Evolutionary conservation across 129 eudicot genomes (phyloP), one percentile per base, ranked within the genome.

Genomic region (Logfia minima): DNA sequence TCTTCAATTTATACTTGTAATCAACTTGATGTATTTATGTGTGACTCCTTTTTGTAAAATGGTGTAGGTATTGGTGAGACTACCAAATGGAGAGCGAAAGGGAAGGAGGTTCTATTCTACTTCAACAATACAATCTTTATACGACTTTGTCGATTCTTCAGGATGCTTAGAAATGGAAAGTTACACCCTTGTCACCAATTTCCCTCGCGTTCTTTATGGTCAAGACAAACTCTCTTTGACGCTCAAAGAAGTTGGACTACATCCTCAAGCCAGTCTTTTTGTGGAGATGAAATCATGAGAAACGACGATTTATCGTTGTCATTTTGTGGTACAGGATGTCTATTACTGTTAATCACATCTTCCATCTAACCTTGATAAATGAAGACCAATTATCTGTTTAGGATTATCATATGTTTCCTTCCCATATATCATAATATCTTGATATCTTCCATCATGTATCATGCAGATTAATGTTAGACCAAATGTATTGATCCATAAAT

Each of bases 241-340:
- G 17, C 83, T 95, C 23, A 80, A 89, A 77, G 91, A 95, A 80
- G 96, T 86, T 32, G 96, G 97, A 65, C 71, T 92, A 55, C 99
- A 95, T 81, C 97, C 99, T 78, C 99, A 95, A 62, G 99, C 96
- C 75, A 95, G 99, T 83, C 96, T 95, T 74, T 95, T 95, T 70
- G 97, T 95, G 77, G 99, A 95, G 76, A 66, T 81, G 71, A 86
- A 86, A 72, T 87, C 85, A 70, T 87, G 83, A 87, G 70, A 31
- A 37, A 7, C 8, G 63, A 16, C 18, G 24, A 59, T 7, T 22
- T 41, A 48, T 48, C 55, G 1, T n/a, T 22, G 22, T 60, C 56
- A 39, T 75, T 31, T 34, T 14, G 55, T 66, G 52, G 73, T 66
- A 51, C 51, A 76, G 73, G 31, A 18, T 75, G 5, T 32, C 63